Base-by-base conservation (phyloP, 768 basidiomycete genomes). In the Tulasnella sp. region DNA sequence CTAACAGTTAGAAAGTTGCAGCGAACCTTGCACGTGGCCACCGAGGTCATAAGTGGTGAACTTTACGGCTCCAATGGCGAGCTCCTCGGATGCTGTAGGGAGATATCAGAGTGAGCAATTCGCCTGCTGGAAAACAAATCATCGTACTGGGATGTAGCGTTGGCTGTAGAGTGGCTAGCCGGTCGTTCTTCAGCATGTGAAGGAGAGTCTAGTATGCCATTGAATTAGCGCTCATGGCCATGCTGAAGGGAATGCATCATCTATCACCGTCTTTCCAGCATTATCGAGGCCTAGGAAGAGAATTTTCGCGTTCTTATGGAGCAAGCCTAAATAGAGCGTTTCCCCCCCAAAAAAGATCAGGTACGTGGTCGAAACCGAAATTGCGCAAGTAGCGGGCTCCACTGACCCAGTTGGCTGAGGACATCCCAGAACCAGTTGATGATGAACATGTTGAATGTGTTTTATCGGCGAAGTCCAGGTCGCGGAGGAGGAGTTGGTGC, bases 141-240 rank as follows among this genome's bases (percentile, higher is more conserved):
- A n/a, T 73, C 83, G 67, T 71, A 96, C 95, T 98, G 7, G 96
- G 96, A 72, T 98, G 95, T 61, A 97, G 85, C 27, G 96, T 99
- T 26, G 96, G 96, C 76, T 98, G 96, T 64, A 99, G 77, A 19
- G 92, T 96, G 27, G 96, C 96, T 63, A 98, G 79, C 68, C 96
- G 81, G 77, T 98, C 96, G 68, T 98, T 99, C 81, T 99, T 99
- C 67, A 99, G 79, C 95, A 98, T 98, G 76, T 99, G 96, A 68
- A 98, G 74, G 44, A 97, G 78, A 27, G 95, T 97, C 93, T 97
- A 62, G 27, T 0, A 21, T 2, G 13, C 29, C 21, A 26, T 34
- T 0, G 43, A 19, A 29, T 43, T 15, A 45, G 51, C 19, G 10
- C 23, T 32, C 26, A 15, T 21, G 55, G 56, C 8, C 62, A 26